Evolutionary conservation across 2,329 filamentous ascomycete species (phyloP).

Genomic region (Xylaria arbuscula): DNA sequence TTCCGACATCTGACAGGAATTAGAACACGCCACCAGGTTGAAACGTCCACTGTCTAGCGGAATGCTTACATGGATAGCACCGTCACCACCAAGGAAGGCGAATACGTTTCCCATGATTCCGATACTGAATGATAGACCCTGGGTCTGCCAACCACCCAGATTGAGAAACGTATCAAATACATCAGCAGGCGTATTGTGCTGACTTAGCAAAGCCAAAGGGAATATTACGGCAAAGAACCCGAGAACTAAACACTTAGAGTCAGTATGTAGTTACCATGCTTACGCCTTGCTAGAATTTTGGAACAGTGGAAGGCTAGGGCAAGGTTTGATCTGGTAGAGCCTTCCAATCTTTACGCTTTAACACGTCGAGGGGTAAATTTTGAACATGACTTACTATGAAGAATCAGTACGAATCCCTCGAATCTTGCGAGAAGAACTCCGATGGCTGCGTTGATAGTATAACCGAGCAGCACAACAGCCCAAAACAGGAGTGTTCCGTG

Average conservation of each 20-base stretch:
- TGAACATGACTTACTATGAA: constrained; percentile 45
- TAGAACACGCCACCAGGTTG: background rate
- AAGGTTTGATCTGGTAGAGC: background rate
- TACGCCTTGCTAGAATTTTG: background rate
- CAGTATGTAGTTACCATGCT: background rate
- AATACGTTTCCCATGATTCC: constrained; percentile 37
- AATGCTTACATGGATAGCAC: constrained; percentile 45
- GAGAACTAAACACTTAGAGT: constrained; percentile 45
- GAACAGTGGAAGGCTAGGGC: too few species aligned
- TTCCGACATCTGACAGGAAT: constrained; percentile 54
- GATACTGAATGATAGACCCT: constrained; percentile 52
- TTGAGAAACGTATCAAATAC: constrained; percentile 62
- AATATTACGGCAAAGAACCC: constrained; percentile 40
- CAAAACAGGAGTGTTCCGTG: constrained; percentile 42
- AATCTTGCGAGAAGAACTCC: constrained; percentile 49
- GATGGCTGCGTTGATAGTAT: constrained; percentile 51
- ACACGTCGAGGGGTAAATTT: background rate
- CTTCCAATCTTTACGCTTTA: background rate
- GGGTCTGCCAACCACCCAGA: constrained; percentile 59
- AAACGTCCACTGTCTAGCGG: background rate
- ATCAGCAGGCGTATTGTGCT: constrained; percentile 49
- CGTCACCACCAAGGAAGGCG: constrained; percentile 54
- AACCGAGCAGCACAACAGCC: constrained; percentile 56
- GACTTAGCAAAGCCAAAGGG: constrained; percentile 52
- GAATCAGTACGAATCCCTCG: constrained; percentile 54